Evolutionary conservation across 306 rosid species (phyloP), one percentile per base, ranked within the genome.

Genomic region (Betula pendula): DNA sequence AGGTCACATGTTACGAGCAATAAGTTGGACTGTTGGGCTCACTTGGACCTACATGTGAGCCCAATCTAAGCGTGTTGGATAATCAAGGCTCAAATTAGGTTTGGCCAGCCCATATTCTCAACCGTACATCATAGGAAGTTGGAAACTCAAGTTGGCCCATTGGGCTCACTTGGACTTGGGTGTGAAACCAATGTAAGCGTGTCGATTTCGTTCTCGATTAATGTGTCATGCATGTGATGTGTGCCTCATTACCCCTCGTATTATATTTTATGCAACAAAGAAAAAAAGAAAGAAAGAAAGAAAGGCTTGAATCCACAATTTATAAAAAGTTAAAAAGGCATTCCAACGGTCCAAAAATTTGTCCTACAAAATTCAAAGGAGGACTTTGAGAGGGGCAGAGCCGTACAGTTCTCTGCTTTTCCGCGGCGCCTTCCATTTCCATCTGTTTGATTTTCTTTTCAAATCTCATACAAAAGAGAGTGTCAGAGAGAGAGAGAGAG

Each of bases 261-360:
- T 50, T 50, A 15, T 50, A 50, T 50, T 10, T 13, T 47, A 10
- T 47, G 50, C 50, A 13, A 47, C 11, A 47, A 29, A 22, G 5
- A 1, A 38, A 60, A 19, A 29, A 47, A 62, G n/a, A n/a, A n/a
- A n/a, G n/a, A 74, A 13, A 38, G 1, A 42, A 9, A 0, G 45
- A 9, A 42, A 42, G 9, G 5, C 11, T 42, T 42, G 45, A 9
- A 42, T 42, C 11, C 10, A 42, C 4, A 42, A 42, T 42, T 42
- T 42, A 42, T n/a, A 19, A 66, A 45, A 29, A 56, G 13, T 2
- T 15, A 24, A 44, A n/a, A 42, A 7, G 48, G 29, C 56, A 44
- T 63, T 16, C 75, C 75, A 77, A 81, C 83, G 83, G 75, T 79
- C 83, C 35, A 12, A 71, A 75, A 38, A 56, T 56, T 35, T 66